phyloP scores from a whole-genome alignment of 2,329 filamentous ascomycete species.

The Arthrobotrys musiformis region DNA sequence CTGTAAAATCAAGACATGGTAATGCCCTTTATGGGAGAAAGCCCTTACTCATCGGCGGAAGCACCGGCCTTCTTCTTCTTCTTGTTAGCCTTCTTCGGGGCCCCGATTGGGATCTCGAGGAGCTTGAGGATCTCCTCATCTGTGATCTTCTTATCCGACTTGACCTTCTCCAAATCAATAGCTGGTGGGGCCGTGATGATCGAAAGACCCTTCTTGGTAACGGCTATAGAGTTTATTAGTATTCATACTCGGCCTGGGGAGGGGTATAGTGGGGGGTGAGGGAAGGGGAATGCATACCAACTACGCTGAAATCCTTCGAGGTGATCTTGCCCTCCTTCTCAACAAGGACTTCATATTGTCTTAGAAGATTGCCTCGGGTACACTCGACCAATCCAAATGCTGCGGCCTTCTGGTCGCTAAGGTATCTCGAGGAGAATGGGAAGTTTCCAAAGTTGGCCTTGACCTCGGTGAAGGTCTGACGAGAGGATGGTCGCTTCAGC shows the following conservation, averaged over 20 bases:
- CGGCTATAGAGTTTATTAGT: conserved; percentile 70
- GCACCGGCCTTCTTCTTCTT: conserved; percentile 82
- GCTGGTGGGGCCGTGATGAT: conserved; percentile 81
- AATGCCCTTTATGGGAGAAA: neutral
- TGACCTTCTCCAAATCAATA: conserved; percentile 81
- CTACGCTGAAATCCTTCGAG: conserved; percentile 85
- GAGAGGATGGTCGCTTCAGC: conserved; percentile 91
- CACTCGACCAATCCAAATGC: conserved; percentile 97
- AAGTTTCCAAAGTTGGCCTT: conserved; percentile 98
- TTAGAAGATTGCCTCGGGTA: conserved; percentile 88
- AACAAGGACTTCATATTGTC: conserved; percentile 94
- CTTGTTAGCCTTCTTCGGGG: conserved; percentile 89
- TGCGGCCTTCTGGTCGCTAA: conserved; percentile 94
- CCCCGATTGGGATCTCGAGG: conserved; percentile 82
- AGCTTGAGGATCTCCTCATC: conserved; percentile 97
- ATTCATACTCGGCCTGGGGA: neutral
- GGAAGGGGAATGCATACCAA: conserved; percentile 74
- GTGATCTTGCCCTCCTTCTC: conserved; percentile 90
- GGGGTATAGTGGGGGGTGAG: neutral
- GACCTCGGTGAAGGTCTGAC: conserved; percentile 91
- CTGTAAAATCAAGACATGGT: neutral
- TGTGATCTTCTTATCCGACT: conserved; percentile 97
- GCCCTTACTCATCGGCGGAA: conserved; percentile 27
- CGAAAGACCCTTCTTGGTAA: conserved; percentile 96
- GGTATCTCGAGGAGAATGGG: conserved; percentile 95